Conservation (phyloP, 2,329 filamentous ascomycete genomes). For the Trichoderma arundinaceum region DNA sequence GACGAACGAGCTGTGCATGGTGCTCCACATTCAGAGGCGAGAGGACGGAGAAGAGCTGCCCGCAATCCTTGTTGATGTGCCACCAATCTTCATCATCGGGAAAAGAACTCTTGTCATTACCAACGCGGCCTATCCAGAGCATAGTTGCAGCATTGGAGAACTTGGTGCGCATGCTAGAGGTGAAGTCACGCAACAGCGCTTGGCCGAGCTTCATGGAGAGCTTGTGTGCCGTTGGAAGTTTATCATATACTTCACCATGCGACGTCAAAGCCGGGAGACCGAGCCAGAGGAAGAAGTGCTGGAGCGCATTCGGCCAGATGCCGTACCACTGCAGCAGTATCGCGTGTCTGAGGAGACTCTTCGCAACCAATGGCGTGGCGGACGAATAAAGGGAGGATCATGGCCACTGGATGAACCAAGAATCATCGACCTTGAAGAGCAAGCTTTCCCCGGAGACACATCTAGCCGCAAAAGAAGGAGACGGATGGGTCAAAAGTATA, state of each 20-base stretch:
- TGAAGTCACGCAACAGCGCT: neutral
- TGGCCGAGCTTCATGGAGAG: constrained; percentile 36
- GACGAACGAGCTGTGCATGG: constrained; percentile 51
- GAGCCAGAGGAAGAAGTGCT: constrained; percentile 47
- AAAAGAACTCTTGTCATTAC: constrained; percentile 58
- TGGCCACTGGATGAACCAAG: constrained; percentile 36
- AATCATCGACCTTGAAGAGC: constrained; percentile 36
- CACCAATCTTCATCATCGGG: constrained; percentile 45
- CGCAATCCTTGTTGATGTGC: constrained; percentile 53
- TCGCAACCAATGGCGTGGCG: constrained; percentile 44
- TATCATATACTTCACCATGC: constrained; percentile 38
- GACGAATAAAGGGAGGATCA: constrained; percentile 42
- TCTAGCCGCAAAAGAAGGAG: neutral
- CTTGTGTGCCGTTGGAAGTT: constrained; percentile 61
- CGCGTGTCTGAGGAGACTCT: constrained; percentile 42
- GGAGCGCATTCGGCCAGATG: constrained; percentile 41
- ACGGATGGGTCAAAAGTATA: constrained; percentile 58
- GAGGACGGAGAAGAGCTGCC: constrained; percentile 40
- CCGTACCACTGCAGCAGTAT: constrained; percentile 42
- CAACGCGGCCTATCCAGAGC: constrained; percentile 56
- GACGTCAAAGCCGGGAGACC: constrained; percentile 33
- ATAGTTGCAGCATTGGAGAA: constrained; percentile 37
- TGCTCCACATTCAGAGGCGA: constrained; percentile 47
- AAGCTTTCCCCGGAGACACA: neutral
- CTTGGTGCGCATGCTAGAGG: constrained; percentile 35